phyloP scores from a whole-genome alignment of 768 basidiomycete species.

The Multifurca ochricompacta region DNA sequence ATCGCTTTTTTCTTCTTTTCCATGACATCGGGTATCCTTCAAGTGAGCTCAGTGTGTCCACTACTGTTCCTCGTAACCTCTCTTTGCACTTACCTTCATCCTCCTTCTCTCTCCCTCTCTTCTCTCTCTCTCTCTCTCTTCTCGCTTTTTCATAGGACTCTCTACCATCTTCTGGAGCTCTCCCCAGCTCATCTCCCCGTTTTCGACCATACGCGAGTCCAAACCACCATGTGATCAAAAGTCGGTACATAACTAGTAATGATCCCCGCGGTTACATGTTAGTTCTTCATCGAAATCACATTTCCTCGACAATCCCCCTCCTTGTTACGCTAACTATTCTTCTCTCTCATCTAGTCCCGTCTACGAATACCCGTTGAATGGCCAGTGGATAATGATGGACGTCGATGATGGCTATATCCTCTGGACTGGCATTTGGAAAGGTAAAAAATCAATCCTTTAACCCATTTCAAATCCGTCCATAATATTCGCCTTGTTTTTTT shows the following conservation, averaged over 20 bases:
- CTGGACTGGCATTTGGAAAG: conserved; percentile 95
- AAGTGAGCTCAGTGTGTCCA: conserved; percentile 23
- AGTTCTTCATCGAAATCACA: too few species aligned
- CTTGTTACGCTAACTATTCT: conserved; percentile 14
- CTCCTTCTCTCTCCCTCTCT: background rate
- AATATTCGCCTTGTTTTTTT: too few species aligned
- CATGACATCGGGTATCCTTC: conserved; percentile 29
- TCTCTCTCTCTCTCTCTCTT: background rate
- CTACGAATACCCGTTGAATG: conserved; percentile 83
- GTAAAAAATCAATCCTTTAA: too few species aligned
- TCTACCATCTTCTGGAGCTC: conserved; percentile 27
- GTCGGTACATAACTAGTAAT: conserved; percentile 84
- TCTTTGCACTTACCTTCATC: too few species aligned
- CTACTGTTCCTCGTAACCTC: background rate
- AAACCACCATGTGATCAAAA: conserved; percentile 75
- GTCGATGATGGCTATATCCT: conserved; percentile 88
- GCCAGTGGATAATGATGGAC: conserved; percentile 95
- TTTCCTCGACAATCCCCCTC: too few species aligned
- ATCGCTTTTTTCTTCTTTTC: too few species aligned
- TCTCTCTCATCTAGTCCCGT: conserved; percentile 75
- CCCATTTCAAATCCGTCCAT: too few species aligned
- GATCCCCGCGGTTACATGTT: conserved; percentile 87
- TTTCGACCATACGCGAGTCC: conserved; percentile 67
- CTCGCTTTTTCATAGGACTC: conserved; percentile 26
- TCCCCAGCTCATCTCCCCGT: conserved; percentile 26